A percentile compares a stretch with the other conserved stretches of the same genome.
These are phyloP conservation scores for Globisporangium spinosum DNA, from an alignment of 352 stramenopile species.

Conservation along the genomic window DNA sequence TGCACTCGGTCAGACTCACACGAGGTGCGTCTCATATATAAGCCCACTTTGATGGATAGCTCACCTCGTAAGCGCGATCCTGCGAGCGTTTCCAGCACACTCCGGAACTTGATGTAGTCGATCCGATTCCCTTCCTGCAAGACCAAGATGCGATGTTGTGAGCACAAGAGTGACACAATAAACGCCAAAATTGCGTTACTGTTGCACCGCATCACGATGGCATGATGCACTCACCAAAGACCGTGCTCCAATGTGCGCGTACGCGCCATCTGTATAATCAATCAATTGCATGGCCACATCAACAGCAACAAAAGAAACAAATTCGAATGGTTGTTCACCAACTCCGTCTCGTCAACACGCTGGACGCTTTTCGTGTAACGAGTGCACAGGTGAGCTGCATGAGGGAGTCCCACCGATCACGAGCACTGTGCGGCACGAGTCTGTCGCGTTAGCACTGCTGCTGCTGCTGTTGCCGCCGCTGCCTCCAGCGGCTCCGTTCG, in stretches of 20 bases:
- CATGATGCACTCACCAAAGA: conserved; percentile 27
- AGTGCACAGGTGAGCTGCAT: neutral
- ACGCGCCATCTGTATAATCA: conserved; percentile 51
- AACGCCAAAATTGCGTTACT: neutral
- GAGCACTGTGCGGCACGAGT: conserved; percentile 44
- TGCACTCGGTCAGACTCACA: neutral
- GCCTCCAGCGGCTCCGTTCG: neutral
- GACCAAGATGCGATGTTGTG: neutral
- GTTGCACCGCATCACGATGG: neutral
- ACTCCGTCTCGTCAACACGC: neutral
- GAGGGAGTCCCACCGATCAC: conserved; percentile 48
- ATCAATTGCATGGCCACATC: neutral
- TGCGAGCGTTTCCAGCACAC: conserved; percentile 46
- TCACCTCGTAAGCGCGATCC: conserved; percentile 50
- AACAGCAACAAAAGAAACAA: neutral
- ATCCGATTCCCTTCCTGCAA: conserved; percentile 46
- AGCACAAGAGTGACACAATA: neutral
- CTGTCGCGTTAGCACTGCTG: conserved; percentile 12
- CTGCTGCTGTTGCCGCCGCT: neutral
- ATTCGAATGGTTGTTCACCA: neutral
- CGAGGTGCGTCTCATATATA: neutral
- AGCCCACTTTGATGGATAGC: neutral
- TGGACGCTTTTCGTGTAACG: neutral
- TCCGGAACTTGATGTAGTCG: conserved; percentile 68
- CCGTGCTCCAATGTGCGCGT: conserved; percentile 60